Evolutionary conservation across 257 asterid species (phyloP).

Genomic region (Lantana camara): DNA sequence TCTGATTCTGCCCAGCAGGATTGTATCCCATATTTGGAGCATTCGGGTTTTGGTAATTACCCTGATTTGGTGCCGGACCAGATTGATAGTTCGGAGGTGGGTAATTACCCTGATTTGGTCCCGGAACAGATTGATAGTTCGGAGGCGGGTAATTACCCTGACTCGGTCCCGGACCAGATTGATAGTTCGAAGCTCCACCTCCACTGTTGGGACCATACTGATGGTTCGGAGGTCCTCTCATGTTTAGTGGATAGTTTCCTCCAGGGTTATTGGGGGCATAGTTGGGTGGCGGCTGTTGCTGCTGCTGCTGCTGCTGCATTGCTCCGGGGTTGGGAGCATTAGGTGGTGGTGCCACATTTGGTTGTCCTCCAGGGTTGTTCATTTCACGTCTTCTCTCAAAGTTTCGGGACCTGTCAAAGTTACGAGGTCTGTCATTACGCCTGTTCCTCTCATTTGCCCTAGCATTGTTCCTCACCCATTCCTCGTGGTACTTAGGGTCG

Average conservation of each 20-base stretch:
- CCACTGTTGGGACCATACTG: slow-evolving; percentile 36
- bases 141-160: slow-evolving; percentile 29
- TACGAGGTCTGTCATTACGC: slow-evolving; percentile 84
- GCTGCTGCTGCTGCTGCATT: slow-evolving; percentile 39
- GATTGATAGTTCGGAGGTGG: slow-evolving; percentile 35
- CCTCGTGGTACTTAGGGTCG: slow-evolving; percentile 91
- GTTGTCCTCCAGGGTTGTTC: slow-evolving; percentile 34
- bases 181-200: too few relatives aligned
- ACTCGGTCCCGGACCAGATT: slow-evolving; percentile 26
- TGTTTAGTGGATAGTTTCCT: slow-evolving; percentile 31
- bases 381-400: slow-evolving; percentile 56
- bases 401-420: slow-evolving; percentile 68
- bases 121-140: slow-evolving; percentile 38
- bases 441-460: slow-evolving; percentile 81
- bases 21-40: slow-evolving; percentile 36
- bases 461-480: slow-evolving; percentile 92
- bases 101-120: slow-evolving; percentile 32
- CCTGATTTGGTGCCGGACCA: slow-evolving; percentile 37
- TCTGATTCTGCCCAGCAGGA: slow-evolving; percentile 33
- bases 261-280: slow-evolving; percentile 37
- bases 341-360: slow-evolving; percentile 30
- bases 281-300: slow-evolving; percentile 39
- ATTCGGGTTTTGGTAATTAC: too few relatives aligned
- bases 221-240: slow-evolving; percentile 34
- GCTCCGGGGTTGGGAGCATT: slow-evolving; percentile 34